Conservation (phyloP, 345 rosid species). For the Acer saccharum region DNA sequence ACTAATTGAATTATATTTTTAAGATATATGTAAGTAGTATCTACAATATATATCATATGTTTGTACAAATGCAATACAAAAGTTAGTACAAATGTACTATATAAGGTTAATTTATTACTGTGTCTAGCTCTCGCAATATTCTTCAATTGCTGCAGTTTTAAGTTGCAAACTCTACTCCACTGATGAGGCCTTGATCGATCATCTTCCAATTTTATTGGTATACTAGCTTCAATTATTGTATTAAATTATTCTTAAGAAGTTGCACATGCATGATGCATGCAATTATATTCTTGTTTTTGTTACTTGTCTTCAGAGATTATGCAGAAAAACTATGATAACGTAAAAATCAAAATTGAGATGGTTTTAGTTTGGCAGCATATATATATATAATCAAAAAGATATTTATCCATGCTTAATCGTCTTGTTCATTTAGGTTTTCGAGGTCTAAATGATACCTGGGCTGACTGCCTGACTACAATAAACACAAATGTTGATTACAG, state of each 20-base stretch:
- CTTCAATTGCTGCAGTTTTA: background rate
- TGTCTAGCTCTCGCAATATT: background rate
- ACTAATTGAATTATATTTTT: too few relatives aligned
- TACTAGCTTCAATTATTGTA: background rate
- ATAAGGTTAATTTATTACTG: too few relatives aligned
- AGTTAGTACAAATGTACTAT: too few relatives aligned
- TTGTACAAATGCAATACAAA: too few relatives aligned
- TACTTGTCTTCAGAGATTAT: too few relatives aligned
- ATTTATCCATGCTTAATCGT: too few relatives aligned
- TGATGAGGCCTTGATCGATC: background rate
- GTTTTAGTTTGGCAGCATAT: background rate
- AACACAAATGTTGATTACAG: constrained; percentile 28
- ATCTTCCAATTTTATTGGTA: background rate
- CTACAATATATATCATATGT: too few relatives aligned
- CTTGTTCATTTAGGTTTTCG: background rate
- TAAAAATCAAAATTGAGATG: background rate
- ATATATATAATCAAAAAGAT: too few relatives aligned
- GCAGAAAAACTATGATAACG: too few relatives aligned
- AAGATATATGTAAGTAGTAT: too few relatives aligned
- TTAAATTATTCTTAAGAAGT: background rate
- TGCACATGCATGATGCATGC: background rate
- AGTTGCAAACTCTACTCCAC: background rate
- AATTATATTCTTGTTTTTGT: background rate
- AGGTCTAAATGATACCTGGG: background rate
- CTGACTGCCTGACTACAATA: background rate